A percentile compares a stretch with the other conserved stretches of the same genome.
Conservation (phyloP, 805 yeast species). For the Yamadazyma laniorum region DNA sequence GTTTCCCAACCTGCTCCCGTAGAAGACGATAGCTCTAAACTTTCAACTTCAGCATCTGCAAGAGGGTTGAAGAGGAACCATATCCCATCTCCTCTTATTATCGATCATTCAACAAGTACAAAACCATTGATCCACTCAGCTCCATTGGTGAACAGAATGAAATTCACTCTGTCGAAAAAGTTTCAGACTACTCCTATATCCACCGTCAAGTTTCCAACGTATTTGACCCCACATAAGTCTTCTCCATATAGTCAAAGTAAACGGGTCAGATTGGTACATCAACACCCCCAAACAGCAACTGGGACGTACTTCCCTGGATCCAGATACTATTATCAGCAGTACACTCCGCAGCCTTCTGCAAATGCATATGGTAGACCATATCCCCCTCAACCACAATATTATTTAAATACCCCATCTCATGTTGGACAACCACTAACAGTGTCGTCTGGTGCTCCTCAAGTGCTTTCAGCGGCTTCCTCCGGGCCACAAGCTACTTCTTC, state of each 20-base stretch:
- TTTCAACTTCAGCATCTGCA: constrained; percentile 4
- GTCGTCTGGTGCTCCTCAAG: neutral
- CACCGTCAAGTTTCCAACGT: constrained; percentile 12
- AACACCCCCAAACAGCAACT: constrained; percentile 13
- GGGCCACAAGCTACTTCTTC: neutral
- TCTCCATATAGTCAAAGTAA: constrained; percentile 13
- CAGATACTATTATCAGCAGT: constrained; percentile 13
- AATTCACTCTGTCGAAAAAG: constrained; percentile 4
- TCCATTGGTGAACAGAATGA: constrained; percentile 20
- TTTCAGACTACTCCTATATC: constrained; percentile 11
- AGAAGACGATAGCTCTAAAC: neutral
- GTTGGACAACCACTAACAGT: neutral
- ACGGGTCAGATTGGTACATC: constrained; percentile 14
- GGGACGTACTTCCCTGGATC: constrained; percentile 10
- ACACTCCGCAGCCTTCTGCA: constrained; percentile 16
- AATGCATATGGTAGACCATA: constrained; percentile 10
- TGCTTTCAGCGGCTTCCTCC: neutral
- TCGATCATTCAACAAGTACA: constrained; percentile 8
- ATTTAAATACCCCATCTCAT: neutral
- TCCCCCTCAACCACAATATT: constrained; percentile 1
- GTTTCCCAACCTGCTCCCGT: neutral
- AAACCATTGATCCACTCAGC: constrained; percentile 33
- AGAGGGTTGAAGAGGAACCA: constrained; percentile 32
- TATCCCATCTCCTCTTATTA: constrained; percentile 31
- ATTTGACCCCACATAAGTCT: constrained; percentile 16